Evolutionary conservation across 306 rosid genomes (phyloP), one percentile per base, ranked within the genome.

Genomic region (Sicyos baderoa): DNA sequence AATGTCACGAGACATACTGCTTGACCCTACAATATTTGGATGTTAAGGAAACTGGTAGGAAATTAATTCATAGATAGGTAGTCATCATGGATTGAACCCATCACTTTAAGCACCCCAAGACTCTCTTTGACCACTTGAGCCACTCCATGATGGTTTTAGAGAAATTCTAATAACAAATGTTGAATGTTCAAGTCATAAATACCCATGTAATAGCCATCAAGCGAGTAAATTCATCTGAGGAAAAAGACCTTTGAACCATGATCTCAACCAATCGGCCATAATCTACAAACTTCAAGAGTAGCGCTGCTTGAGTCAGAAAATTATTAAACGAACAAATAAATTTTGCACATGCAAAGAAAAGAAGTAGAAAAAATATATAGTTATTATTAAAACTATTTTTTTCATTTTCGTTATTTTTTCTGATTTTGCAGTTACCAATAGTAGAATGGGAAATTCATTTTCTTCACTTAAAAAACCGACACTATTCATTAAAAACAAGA

Each of bases 201-300:
- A 90, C 99, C 99, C 99, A 94, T 60, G 95, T 94, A 74, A 90
- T 80, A 63, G 99, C 97, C 49, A 95, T 90, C 83, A 90, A 83
- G 79, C 99, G 88, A 76, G 97, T 94, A 82, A 90, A 94, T 62
- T 94, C 99, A 78, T 94, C 97, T 0, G 75, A 51, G 74, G 97
- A 90, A 80, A 82, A 83, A 57, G 97, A 97, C 79, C 97, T 94
- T 79, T 88, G 86, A 60, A 94, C 96, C 86, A 94, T 83, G 74
- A 90, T 94, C 80, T 94, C 90, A 76, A 96, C 97, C 99, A 94
- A 90, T 74, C 99, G 95, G 75, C 99, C 97, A 86, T 86, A 94
- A 94, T 94, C 99, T 90, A 94, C 99, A 94, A 97, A 86, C 99
- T 94, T 94, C 95, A 94, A 94, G 85, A 94, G 96, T 85, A 94